phyloP scores from a whole-genome alignment of 192 early-diverging fungal species.

The Coemansia sp. region DNA sequence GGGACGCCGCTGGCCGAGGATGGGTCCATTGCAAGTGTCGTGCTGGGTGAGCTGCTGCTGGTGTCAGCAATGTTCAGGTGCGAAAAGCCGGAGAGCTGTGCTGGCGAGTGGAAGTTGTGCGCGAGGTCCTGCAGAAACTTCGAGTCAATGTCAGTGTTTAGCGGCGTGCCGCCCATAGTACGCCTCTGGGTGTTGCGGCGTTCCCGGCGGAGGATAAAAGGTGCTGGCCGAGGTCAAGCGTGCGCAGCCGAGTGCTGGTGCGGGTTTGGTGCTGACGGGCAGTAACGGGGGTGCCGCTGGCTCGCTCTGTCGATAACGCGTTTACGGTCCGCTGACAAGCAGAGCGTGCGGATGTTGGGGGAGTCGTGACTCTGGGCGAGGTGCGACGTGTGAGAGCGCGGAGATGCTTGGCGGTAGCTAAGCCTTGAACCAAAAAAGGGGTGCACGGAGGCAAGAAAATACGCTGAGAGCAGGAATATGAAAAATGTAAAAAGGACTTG shows the following conservation, averaged over 20 bases:
- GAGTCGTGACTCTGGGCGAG: too few species aligned
- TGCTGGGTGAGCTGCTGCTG: constrained; percentile 19
- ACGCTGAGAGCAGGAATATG: constrained; percentile 4
- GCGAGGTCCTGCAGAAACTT: constrained; percentile 50
- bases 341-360: too few species aligned
- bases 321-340: too few species aligned
- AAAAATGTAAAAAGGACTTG: constrained; percentile 13
- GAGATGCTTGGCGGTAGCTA: too few species aligned
- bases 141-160: constrained; percentile 38
- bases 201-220: not conserved
- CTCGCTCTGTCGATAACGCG: too few species aligned
- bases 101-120: constrained; percentile 32
- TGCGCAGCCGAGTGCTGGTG: too few species aligned
- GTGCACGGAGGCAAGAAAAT: not conserved
- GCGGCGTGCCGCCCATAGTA: constrained; percentile 53
- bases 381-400: too few species aligned
- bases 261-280: too few species aligned
- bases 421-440: not conserved
- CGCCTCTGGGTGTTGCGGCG: not conserved
- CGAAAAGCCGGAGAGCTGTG: constrained; percentile 45
- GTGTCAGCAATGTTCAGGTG: constrained; percentile 37
- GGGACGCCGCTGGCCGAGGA: constrained; percentile 25
- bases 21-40: constrained; percentile 25
- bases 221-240: too few species aligned
- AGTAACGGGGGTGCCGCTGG: too few species aligned